phyloP scores from a whole-genome alignment of 192 early-diverging fungal genomes.

The Lunasporangiospora selenospora region DNA sequence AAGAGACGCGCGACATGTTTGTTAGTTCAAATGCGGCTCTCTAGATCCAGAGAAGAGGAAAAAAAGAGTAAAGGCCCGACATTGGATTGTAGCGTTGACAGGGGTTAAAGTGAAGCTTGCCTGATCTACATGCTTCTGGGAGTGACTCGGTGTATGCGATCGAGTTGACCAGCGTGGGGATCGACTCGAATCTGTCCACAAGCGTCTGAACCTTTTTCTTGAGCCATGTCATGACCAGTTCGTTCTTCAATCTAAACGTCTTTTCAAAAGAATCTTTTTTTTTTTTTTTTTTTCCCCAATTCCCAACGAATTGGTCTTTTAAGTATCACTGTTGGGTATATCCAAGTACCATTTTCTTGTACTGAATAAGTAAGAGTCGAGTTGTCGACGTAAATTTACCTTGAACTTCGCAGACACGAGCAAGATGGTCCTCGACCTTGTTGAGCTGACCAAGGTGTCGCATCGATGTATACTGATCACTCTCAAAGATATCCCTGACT shows the following conservation, averaged over 20 bases:
- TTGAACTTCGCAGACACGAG: slow-evolving; percentile 40
- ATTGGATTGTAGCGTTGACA: neutral
- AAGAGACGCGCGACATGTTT: too few species aligned
- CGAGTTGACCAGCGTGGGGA: slow-evolving; percentile 14
- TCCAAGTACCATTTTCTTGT: too few species aligned
- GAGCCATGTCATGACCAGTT: slow-evolving; percentile 47
- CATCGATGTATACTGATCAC: slow-evolving; percentile 45
- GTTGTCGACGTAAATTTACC: neutral
- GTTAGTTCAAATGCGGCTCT: too few species aligned
- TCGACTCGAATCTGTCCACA: slow-evolving; percentile 10
- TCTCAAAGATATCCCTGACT: slow-evolving; percentile 45
- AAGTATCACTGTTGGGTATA: too few species aligned
- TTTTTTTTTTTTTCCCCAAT: too few species aligned
- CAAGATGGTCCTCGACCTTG: slow-evolving; percentile 15
- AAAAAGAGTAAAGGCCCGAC: neutral
- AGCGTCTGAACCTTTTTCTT: slow-evolving; percentile 33
- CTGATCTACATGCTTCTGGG: slow-evolving; percentile 15
- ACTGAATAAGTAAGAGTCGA: neutral
- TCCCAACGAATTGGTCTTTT: too few species aligned
- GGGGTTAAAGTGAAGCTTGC: neutral
- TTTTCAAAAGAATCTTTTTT: neutral
- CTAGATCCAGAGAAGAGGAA: neutral
- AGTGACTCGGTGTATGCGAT: slow-evolving; percentile 40
- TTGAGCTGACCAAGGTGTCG: slow-evolving; percentile 29
- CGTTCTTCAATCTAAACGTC: slow-evolving; percentile 50